These are phyloP conservation scores for Stachybotrys echinatus DNA, from an alignment of 2,329 filamentous ascomycete species.

Conservation along the genomic window DNA sequence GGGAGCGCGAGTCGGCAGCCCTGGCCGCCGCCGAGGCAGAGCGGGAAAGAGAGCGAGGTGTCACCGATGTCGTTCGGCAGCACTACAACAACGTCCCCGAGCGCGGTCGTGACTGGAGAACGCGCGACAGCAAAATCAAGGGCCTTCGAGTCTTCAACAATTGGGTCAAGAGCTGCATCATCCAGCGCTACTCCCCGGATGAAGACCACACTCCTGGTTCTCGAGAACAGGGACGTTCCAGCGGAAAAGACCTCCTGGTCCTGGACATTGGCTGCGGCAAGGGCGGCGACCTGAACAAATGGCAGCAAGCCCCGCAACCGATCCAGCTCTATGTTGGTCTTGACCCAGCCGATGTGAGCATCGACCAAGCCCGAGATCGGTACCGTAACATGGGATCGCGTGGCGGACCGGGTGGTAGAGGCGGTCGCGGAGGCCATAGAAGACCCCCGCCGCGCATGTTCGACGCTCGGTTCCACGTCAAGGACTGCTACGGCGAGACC, in stretches of 20 bases:
- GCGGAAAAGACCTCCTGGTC: slow-evolving; percentile 64
- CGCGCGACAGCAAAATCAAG: slow-evolving; percentile 91
- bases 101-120: slow-evolving; percentile 88
- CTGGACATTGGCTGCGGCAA: slow-evolving; percentile 96
- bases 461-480: slow-evolving; percentile 80
- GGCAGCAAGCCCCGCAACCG: slow-evolving; percentile 86
- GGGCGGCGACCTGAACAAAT: slow-evolving; percentile 91
- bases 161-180: slow-evolving; percentile 96
- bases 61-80: slow-evolving; percentile 80
- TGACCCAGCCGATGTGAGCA: slow-evolving; percentile 87
- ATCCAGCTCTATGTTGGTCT: slow-evolving; percentile 93
- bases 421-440: slow-evolving; percentile 40
- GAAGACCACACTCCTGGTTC: slow-evolving; percentile 65
- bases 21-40: slow-evolving; percentile 26
- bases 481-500: slow-evolving; percentile 87
- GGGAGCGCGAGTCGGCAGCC: slow-evolving; percentile 37
- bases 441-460: slow-evolving; percentile 58
- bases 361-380: slow-evolving; percentile 82
- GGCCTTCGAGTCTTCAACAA: slow-evolving; percentile 95
- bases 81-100: slow-evolving; percentile 97
- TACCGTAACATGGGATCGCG: slow-evolving; percentile 67
- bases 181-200: slow-evolving; percentile 89
- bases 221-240: slow-evolving; percentile 44
- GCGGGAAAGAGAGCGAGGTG: slow-evolving; percentile 42
- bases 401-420: slow-evolving; percentile 50